These are phyloP conservation scores for Lactifluus hygrophoroides DNA, from an alignment of 768 basidiomycete genomes.

Conservation along the genomic window DNA sequence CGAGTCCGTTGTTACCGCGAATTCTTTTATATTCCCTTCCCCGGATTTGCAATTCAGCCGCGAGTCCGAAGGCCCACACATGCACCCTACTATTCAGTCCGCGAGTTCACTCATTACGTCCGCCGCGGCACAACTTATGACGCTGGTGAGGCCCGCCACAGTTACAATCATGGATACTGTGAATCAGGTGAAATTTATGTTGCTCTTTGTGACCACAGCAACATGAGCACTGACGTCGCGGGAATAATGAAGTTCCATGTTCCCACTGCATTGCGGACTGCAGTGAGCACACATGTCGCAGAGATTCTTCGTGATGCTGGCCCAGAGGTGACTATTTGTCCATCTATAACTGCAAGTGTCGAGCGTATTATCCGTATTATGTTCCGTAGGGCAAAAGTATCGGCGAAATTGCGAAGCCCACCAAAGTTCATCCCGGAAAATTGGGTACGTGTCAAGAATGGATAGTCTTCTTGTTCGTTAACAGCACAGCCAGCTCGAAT, in stretches of 20 bases:
- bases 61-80: neutral
- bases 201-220: too few species aligned
- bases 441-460: slow-evolving; percentile 25
- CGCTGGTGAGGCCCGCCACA: neutral
- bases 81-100: neutral
- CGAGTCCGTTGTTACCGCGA: neutral
- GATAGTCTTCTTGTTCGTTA: too few species aligned
- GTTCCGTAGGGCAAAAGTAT: slow-evolving; percentile 30
- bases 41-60: neutral
- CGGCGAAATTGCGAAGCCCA: slow-evolving; percentile 30
- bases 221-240: neutral
- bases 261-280: neutral
- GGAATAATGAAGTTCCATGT: neutral
- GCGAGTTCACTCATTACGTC: slow-evolving; percentile 3
- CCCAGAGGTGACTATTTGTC: neutral
- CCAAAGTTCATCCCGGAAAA: slow-evolving; percentile 27
- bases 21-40: neutral
- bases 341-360: neutral
- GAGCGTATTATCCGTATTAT: neutral
- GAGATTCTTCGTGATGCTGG: slow-evolving; percentile 19
- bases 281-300: neutral
- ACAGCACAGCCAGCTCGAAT: slow-evolving; percentile 19
- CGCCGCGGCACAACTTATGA: neutral
- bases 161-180: neutral
- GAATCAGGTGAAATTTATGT: neutral